Evolutionary conservation across 345 rosid species (phyloP), one percentile per base, ranked within the genome.

Genomic region (Corchorus olitorius): DNA sequence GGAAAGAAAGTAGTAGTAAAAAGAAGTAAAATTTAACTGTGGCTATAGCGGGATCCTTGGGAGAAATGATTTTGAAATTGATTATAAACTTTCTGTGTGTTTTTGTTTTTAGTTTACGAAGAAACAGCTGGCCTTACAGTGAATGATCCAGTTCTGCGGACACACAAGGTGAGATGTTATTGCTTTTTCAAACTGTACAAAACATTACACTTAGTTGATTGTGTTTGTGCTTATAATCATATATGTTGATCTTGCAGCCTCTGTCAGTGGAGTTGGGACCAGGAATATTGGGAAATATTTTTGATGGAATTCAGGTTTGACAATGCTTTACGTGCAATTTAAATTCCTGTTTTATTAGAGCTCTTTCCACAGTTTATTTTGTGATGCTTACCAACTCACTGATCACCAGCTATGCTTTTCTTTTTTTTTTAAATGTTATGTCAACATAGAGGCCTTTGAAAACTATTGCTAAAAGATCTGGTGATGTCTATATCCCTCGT

Each of bases 401-500:
- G 8, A 11, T 70, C 52, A 70, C 33, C 61, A 34, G 16, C 20
- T 63, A 52, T 69, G 77, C 53, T 37, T 35, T 27, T 76, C 10
- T n/a, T 62, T 27, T 65, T 53, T 34, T 46, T 50, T 65, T 56
- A 1, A 22, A 49, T 70, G 73, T 41, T 56, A 41, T 5, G 62
- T 59, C 35, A 66, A 76, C 49, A 82, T 78, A 97, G 99, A 92
- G 99, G 86, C 99, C 99, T 49, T 83, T 97, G 91, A 97, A 90
- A 88, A 97, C 99, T 70, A 97, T 97, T 77, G 99, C 99, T 5
- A 94, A 76, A 76, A 82, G 56, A 86, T 97, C 98, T 59, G 97
- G 97, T 75, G 99, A 97, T 84, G 99, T 97, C 66, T 97, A 97
- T 79, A 97, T 97, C 22, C 99, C 99, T 85, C 97, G 98, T 80